Evolutionary conservation across 352 stramenopile genomes (phyloP).

Genomic region (Phytophthora meadii): DNA sequence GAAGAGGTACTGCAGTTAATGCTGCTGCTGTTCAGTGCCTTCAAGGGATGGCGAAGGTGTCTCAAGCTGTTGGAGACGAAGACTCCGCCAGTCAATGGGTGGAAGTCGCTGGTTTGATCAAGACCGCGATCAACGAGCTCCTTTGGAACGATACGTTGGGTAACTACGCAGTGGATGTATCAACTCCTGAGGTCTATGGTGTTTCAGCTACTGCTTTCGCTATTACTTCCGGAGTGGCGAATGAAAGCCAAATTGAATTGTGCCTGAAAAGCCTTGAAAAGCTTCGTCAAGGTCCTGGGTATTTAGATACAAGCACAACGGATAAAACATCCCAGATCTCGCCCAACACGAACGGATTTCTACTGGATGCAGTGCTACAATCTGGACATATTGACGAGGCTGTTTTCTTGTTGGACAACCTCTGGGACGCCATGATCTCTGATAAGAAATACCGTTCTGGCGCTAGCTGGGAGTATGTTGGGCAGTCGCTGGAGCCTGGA

Average conservation of each 20-base stretch:
- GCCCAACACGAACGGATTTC: slow-evolving; percentile 40
- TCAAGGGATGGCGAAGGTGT: slow-evolving; percentile 32
- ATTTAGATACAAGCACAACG: slow-evolving; percentile 29
- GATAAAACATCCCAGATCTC: slow-evolving; percentile 31
- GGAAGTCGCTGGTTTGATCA: slow-evolving; percentile 20
- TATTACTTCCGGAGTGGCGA: slow-evolving; percentile 35
- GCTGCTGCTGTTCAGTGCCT: slow-evolving; percentile 32
- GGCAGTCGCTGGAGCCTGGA: slow-evolving; percentile 21
- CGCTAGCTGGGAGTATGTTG: slow-evolving; percentile 39
- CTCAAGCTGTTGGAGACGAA: slow-evolving; percentile 22
- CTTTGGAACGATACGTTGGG: slow-evolving; percentile 38
- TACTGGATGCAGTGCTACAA: slow-evolving; percentile 34
- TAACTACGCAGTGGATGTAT: slow-evolving; percentile 27
- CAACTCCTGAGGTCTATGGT: slow-evolving; percentile 23
- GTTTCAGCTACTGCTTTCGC: slow-evolving; percentile 34
- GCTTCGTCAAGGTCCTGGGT: slow-evolving; percentile 34
- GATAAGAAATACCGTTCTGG: slow-evolving; percentile 32
- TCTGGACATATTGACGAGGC: slow-evolving; percentile 21
- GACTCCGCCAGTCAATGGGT: slow-evolving; percentile 28
- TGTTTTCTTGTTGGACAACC: slow-evolving; percentile 38
- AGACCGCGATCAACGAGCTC: slow-evolving; percentile 34
- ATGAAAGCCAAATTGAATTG: slow-evolving; percentile 29
- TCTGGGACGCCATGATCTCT: slow-evolving; percentile 44
- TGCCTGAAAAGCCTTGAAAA: slow-evolving; percentile 26
- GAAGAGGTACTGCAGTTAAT: too few species aligned